Percentiles rank a stretch among this genome's conserved stretches.
Conservation (phyloP, 345 rosid genomes). For the Murraya paniculata region DNA sequence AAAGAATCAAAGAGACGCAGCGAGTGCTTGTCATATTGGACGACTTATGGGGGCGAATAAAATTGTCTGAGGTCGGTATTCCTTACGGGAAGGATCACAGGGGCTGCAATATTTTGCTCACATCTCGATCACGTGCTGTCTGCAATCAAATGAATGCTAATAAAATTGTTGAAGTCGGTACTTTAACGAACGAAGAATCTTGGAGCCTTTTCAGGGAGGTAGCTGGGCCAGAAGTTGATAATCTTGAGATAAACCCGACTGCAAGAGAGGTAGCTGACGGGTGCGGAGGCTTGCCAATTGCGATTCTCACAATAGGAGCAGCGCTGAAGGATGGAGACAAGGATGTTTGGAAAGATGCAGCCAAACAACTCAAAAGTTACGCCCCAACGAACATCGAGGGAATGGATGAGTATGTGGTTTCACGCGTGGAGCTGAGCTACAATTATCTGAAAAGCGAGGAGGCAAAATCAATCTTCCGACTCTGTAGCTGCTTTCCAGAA, state of each 20-base stretch:
- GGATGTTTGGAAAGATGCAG: neutral
- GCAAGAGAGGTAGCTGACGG: neutral
- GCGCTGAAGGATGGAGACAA: neutral
- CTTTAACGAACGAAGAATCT: neutral
- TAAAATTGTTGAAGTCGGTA: neutral
- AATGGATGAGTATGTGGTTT: neutral
- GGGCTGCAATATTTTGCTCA: neutral
- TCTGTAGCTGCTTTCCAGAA: slow-evolving; percentile 16
- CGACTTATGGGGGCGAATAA: neutral
- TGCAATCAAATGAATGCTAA: neutral
- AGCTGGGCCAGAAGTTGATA: neutral
- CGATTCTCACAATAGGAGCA: slow-evolving; percentile 2
- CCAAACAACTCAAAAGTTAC: neutral
- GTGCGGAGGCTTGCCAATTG: slow-evolving; percentile 19
- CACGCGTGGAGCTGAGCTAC: neutral
- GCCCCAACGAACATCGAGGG: neutral
- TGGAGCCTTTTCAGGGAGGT: slow-evolving; percentile 5
- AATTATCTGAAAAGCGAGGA: neutral
- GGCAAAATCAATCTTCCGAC: neutral
- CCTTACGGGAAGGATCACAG: neutral
- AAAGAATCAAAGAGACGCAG: slow-evolving; percentile 2
- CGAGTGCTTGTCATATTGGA: slow-evolving; percentile 19
- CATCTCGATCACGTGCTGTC: neutral
- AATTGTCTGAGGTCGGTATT: neutral
- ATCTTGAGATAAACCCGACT: neutral